These are phyloP conservation scores for Penicillium rolfsii DNA, from an alignment of 2,329 filamentous ascomycete genomes.

Conservation along the genomic window DNA sequence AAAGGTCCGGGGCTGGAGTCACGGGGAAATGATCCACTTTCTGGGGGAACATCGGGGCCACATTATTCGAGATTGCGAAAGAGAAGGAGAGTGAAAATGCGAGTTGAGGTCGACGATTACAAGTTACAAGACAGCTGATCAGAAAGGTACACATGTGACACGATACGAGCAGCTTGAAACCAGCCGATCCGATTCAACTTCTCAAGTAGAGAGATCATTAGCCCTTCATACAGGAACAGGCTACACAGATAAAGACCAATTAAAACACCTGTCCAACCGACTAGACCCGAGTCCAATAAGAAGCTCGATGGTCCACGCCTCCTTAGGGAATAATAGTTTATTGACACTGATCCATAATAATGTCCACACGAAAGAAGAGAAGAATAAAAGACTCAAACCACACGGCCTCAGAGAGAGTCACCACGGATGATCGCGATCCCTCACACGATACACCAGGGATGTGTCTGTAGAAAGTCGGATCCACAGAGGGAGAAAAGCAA, in stretches of 20 bases:
- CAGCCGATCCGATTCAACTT: conserved; percentile 9
- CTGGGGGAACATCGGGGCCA: neutral
- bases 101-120: neutral
- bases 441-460: conserved; percentile 7
- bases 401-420: conserved; percentile 22
- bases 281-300: neutral
- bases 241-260: neutral
- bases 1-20: neutral
- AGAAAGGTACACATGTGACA: neutral
- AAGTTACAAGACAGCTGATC: neutral
- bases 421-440: conserved; percentile 18
- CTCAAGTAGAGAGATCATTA: conserved; percentile 15
- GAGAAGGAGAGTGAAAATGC: no score
- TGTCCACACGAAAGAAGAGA: conserved; percentile 4
- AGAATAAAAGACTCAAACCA: neutral
- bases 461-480: conserved; percentile 14
- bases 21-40: neutral
- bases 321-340: neutral
- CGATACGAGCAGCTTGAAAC: neutral
- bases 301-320: neutral
- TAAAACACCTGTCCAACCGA: neutral
- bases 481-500: conserved; percentile 15
- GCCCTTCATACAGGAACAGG: neutral
- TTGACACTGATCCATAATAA: neutral
- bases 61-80: neutral